Evolutionary conservation across 2,329 filamentous ascomycete species (phyloP).

Genomic region (Coniochaeta prunicola): DNA sequence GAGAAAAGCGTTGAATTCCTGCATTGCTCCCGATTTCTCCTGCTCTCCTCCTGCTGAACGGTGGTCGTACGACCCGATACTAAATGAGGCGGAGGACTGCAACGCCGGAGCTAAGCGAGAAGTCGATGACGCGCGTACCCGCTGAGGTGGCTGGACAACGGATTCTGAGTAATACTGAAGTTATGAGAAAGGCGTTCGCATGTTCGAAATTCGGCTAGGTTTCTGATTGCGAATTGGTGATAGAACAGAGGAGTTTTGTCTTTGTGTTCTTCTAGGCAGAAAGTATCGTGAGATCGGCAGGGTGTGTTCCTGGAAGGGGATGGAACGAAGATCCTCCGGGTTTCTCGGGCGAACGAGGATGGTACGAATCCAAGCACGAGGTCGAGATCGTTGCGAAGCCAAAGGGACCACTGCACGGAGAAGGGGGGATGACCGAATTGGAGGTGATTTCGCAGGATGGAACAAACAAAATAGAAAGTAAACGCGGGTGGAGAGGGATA

Average conservation of each 20-base stretch:
- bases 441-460: neutral
- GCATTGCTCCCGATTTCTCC: slow-evolving; percentile 13
- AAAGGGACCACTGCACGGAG: neutral
- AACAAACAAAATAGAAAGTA: neutral
- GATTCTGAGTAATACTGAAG: neutral
- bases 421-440: neutral
- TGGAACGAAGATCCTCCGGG: neutral
- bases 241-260: neutral
- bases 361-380: neutral
- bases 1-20: slow-evolving; percentile 16
- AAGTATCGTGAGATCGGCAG: neutral
- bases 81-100: neutral
- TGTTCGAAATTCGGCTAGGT: neutral
- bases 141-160: neutral
- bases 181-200: neutral
- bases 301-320: neutral
- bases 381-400: neutral
- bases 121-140: neutral
- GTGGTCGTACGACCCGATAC: neutral
- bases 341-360: neutral
- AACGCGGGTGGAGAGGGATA: neutral
- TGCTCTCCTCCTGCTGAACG: neutral
- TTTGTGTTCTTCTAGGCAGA: neutral
- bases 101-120: neutral
- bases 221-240: neutral